Percentiles rank a stretch among this genome's conserved stretches.
phyloP scores from a whole-genome alignment of 768 basidiomycete genomes.

The Strobilomyces echinocephalus region DNA sequence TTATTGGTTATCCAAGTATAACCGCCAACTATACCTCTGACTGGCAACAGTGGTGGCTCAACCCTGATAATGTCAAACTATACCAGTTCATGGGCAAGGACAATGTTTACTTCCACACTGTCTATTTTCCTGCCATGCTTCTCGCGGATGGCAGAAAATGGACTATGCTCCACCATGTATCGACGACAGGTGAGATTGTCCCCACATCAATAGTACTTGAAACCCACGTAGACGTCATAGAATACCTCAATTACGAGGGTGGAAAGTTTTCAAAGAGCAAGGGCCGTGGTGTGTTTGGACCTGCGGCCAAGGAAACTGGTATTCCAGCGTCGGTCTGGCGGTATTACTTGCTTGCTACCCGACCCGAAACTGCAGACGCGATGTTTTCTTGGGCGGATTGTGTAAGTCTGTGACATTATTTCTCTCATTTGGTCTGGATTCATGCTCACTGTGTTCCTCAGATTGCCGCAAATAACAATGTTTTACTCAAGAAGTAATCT shows the following conservation, averaged over 20 bases:
- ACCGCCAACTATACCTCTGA: slow-evolving; percentile 92
- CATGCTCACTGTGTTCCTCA: slow-evolving; percentile 25
- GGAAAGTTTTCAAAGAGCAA: slow-evolving; percentile 99
- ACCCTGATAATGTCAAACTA: slow-evolving; percentile 80
- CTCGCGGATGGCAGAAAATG: slow-evolving; percentile 87
- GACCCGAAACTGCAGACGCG: slow-evolving; percentile 91
- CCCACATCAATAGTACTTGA: neutral
- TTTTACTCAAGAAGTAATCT: slow-evolving; percentile 84
- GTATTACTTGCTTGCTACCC: slow-evolving; percentile 87
- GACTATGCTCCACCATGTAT: slow-evolving; percentile 92
- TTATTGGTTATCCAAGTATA: slow-evolving; percentile 95
- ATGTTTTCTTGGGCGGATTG: slow-evolving; percentile 98
- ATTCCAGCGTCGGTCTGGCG: slow-evolving; percentile 95
- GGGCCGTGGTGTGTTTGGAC: slow-evolving; percentile 95
- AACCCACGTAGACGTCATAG: slow-evolving; percentile 38
- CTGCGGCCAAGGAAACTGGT: slow-evolving; percentile 88
- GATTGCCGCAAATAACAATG: slow-evolving; percentile 90
- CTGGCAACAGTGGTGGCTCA: slow-evolving; percentile 98
- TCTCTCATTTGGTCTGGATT: neutral
- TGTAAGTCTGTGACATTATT: slow-evolving; percentile 40
- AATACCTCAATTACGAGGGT: slow-evolving; percentile 97
- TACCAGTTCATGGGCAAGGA: slow-evolving; percentile 99
- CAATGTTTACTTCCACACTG: slow-evolving; percentile 97
- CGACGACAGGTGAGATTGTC: slow-evolving; percentile 76
- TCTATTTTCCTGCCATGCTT: slow-evolving; percentile 89